These are phyloP conservation scores for Plenodomus biglobosus DNA, from an alignment of 2,329 filamentous ascomycete species.

Conservation along the genomic window DNA sequence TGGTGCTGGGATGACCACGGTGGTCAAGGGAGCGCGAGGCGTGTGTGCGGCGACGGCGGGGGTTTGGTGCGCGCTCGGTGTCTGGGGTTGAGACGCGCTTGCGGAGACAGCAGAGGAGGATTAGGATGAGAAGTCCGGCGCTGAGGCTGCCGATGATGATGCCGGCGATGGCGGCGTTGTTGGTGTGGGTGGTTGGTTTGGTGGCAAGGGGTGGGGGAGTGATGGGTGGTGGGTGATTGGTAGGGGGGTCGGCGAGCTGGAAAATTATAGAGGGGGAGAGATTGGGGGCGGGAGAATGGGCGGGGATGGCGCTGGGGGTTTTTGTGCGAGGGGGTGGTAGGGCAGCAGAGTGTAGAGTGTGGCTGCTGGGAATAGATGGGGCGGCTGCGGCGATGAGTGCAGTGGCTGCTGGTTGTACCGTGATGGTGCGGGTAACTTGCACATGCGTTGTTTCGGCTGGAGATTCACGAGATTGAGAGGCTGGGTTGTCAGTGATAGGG, in stretches of 20 bases:
- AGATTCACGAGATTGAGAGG: neutral
- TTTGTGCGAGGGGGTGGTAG: neutral
- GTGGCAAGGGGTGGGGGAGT: neutral
- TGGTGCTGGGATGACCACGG: too few species aligned
- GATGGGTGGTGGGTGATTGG: neutral
- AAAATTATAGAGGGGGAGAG: neutral
- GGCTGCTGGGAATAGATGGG: neutral
- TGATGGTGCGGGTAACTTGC: neutral
- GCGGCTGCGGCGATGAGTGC: neutral
- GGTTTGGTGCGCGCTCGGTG: neutral
- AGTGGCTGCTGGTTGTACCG: neutral
- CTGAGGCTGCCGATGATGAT: neutral
- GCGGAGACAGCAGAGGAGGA: neutral
- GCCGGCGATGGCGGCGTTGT: neutral
- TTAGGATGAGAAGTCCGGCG: neutral
- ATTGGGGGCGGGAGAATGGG: neutral
- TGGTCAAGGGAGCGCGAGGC: too few species aligned
- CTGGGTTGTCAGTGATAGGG: neutral
- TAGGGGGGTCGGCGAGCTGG: neutral
- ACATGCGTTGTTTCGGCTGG: neutral
- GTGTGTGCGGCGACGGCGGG: too few species aligned
- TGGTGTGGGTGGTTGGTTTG: neutral
- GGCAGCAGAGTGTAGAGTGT: neutral
- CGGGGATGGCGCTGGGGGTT: too few species aligned
- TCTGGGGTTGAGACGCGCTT: neutral